Evolutionary conservation across 2,329 filamentous ascomycete species (phyloP).

Genomic region (Calonectria multiphialidica): DNA sequence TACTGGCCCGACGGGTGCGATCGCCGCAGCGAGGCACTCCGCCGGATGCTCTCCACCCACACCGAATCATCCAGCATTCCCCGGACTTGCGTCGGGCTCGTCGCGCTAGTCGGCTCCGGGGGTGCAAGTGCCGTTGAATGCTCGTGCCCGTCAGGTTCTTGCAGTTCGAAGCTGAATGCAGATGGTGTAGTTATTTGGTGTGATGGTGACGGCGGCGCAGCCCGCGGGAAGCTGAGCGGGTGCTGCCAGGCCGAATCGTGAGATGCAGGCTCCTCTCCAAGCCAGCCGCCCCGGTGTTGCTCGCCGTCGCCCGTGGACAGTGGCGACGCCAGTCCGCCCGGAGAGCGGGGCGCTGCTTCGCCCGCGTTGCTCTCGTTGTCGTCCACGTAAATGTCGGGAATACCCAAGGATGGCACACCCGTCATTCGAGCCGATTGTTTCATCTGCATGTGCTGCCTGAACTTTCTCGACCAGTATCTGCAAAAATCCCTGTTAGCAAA

Average conservation of each 20-base stretch:
- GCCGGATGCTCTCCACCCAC: constrained; percentile 92
- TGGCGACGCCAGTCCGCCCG: constrained; percentile 33
- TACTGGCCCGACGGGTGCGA: constrained; percentile 52
- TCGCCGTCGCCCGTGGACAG: constrained; percentile 45
- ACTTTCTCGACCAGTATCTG: constrained; percentile 85
- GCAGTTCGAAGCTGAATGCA: constrained; percentile 70
- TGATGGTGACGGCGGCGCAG: constrained; percentile 54
- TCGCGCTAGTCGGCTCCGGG: constrained; percentile 64
- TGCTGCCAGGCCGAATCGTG: constrained; percentile 53
- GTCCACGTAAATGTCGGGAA: constrained; percentile 92
- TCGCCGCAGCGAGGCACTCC: constrained; percentile 80
- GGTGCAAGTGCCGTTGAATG: constrained; percentile 56
- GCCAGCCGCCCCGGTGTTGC: constrained; percentile 57
- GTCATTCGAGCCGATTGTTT: constrained; percentile 84
- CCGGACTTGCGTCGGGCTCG: constrained; percentile 82
- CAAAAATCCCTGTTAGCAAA: constrained; percentile 15
- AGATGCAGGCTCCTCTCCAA: constrained; percentile 57
- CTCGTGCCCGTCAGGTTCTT: constrained; percentile 54
- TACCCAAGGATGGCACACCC: constrained; percentile 80
- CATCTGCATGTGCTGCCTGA: constrained; percentile 79
- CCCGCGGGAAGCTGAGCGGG: constrained; percentile 67
- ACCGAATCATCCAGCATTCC: constrained; percentile 89
- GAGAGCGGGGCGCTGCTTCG: constrained; percentile 36
- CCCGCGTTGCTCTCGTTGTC: constrained; percentile 69
- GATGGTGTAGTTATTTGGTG: constrained; percentile 59